Conservation (phyloP, 176 grass and related monocot genomes). For the Oryza rufipogon region DNA sequence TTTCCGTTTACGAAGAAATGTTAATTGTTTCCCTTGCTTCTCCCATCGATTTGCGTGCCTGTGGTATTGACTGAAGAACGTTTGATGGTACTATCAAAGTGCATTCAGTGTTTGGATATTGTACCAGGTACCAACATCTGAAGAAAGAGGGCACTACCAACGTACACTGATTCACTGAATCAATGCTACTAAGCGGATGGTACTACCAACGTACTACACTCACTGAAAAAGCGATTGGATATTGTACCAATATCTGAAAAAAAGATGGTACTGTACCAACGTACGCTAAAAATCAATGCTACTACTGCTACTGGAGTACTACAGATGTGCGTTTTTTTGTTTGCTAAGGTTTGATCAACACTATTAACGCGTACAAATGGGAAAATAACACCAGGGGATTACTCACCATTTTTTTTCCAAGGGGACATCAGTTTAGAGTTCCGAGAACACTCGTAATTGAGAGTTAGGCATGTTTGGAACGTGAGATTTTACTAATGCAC, state of each 20-base stretch:
- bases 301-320: no score
- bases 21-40: background rate
- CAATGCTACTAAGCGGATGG: background rate
- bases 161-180: background rate
- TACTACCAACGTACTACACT: background rate
- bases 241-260: background rate
- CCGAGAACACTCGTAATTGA: no score
- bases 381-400: no score
- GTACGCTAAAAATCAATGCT: background rate
- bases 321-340: no score
- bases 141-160: no score
- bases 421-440: no score
- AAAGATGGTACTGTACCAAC: background rate
- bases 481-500: no score
- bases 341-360: no score
- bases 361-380: no score
- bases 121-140: no score
- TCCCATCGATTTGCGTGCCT: background rate
- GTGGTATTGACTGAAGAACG: background rate
- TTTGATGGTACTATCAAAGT: background rate
- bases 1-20: slow-evolving; percentile 27
- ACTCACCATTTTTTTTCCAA: no score
- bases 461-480: no score
- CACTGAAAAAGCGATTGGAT: background rate
- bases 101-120: background rate